phyloP scores from a whole-genome alignment of 2,329 filamentous ascomycete species.

The Penicillium sp. region DNA sequence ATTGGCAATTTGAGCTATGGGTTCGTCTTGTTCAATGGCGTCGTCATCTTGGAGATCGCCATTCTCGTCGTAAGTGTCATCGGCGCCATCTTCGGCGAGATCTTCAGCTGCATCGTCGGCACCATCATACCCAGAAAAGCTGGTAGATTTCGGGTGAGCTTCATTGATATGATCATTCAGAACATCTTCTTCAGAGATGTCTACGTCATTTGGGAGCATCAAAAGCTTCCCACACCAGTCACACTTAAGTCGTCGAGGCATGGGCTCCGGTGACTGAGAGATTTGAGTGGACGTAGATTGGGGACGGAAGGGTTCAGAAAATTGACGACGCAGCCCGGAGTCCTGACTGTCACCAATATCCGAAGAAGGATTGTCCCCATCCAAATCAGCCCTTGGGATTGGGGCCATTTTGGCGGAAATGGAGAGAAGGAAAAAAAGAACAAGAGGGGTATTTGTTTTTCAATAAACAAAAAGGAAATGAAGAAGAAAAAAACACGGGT shows the following conservation, averaged over 20 bases:
- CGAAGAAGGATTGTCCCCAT: conserved; percentile 38
- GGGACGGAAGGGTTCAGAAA: conserved; percentile 38
- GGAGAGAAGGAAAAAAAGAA: not conserved
- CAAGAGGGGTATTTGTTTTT: conserved; percentile 2
- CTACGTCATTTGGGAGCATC: conserved; percentile 26
- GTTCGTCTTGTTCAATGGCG: conserved; percentile 14
- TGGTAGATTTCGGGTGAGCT: conserved; percentile 34
- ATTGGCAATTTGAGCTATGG: conserved; percentile 6
- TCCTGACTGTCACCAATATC: conserved; percentile 38
- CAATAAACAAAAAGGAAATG: not conserved
- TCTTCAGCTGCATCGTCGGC: conserved; percentile 18
- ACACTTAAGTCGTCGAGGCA: conserved; percentile 31
- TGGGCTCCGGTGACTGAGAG: conserved; percentile 35
- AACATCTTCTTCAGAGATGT: conserved; percentile 25
- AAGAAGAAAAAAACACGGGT: not conserved
- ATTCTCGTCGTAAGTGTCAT: conserved; percentile 15
- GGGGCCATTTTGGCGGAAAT: conserved; percentile 29
- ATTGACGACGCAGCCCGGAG: conserved; percentile 39
- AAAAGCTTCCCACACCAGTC: conserved; percentile 38
- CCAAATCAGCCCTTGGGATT: conserved; percentile 34
- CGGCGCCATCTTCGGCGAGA: conserved; percentile 21
- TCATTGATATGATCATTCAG: conserved; percentile 35
- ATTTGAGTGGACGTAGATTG: conserved; percentile 36
- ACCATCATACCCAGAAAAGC: conserved; percentile 14
- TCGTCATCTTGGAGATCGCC: conserved; percentile 20